Base-by-base conservation (phyloP, 768 basidiomycete genomes). In the Termitomyces bulborhizus region DNA sequence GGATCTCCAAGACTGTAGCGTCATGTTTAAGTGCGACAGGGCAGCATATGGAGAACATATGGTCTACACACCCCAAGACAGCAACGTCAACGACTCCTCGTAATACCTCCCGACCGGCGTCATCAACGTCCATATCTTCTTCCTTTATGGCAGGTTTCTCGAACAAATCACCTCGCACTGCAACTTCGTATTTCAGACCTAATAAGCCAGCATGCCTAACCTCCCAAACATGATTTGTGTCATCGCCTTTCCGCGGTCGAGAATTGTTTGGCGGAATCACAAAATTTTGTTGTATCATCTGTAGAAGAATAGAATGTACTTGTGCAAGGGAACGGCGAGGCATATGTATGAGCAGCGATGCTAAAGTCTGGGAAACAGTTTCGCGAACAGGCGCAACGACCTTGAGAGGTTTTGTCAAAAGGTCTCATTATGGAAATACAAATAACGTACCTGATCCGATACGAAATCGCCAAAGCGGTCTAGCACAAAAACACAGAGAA, bases 391-490 rank as follows among this genome's bases (percentile, higher is more conserved):
- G 97, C 11, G 97, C 97, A 11, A 98, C 84, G 41, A 98, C 94
- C 78, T 79, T 40, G 27, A 12, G 29, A 41, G 18, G 16, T 21
- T 51, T 8, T 50, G 53, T 27, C n/a, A 9, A 42, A 59, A n/a
- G 6, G 5, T 0, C 29, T 4, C 11, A 36, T 9, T 3, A 34
- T 18, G 34, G 3, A 37, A 6, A 37, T 46, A 37, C 51, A n/a
- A 27, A 37, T 41, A 26, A 16, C 46, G 15, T 46, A 77, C 77
- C 74, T 95, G 94, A 66, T 99, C 97, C 0, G 93, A 90, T 36
- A 97, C 85, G 66, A 95, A 99, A 70, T 99, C 97, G 2, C 95
- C 93, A 63, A 99, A 99, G n/a, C 97, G 85, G 68, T 99, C 97
- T 26, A 98, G 76, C 32, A 96, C 89, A 58, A 98, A 89, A 8